Percentiles rank a stretch among this genome's conserved stretches.
Evolutionary conservation across 1,284 basidiomycete species (phyloP).

Genomic region (Kalmanozyma brasiliensis): DNA sequence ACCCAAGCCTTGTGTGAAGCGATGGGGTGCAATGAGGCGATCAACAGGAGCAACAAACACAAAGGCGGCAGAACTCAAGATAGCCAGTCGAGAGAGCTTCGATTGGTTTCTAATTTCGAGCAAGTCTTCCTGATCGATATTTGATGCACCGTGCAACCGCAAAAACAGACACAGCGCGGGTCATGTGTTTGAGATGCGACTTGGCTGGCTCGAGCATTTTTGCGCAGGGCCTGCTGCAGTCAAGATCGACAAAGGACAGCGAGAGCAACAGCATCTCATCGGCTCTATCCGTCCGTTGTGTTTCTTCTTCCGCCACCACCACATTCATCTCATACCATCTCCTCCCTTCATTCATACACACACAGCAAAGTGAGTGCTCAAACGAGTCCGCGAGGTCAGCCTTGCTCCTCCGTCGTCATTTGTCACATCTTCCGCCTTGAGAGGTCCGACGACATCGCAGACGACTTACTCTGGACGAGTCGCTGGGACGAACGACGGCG

Average conservation of each 20-base stretch:
- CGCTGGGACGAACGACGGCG: neutral
- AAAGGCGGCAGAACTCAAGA: too few species aligned
- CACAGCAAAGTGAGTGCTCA: conserved; percentile 31
- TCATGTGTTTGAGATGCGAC: conserved; percentile 19
- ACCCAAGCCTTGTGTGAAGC: too few species aligned
- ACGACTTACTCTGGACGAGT: neutral
- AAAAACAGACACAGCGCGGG: conserved; percentile 1
- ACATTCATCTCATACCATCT: neutral
- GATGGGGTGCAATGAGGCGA: too few species aligned
- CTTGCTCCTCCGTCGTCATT: neutral
- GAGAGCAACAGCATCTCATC: conserved; percentile 4
- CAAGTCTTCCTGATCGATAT: conserved; percentile 22
- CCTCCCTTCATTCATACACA: neutral
- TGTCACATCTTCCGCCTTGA: neutral
- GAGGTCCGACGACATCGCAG: conserved; percentile 19
- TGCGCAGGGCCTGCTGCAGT: neutral
- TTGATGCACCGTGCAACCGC: conserved; percentile 23
- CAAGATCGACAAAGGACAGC: conserved; percentile 7
- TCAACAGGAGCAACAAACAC: too few species aligned
- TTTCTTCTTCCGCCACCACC: conserved; percentile 18
- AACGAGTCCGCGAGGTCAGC: neutral
- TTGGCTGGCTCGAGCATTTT: conserved; percentile 11
- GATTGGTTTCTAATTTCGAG: conserved; percentile 26
- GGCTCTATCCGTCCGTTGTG: conserved; percentile 13
- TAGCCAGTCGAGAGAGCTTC: too few species aligned